Conservation (phyloP, 1,284 basidiomycete genomes). For the Trichosporon coremiiforme region DNA sequence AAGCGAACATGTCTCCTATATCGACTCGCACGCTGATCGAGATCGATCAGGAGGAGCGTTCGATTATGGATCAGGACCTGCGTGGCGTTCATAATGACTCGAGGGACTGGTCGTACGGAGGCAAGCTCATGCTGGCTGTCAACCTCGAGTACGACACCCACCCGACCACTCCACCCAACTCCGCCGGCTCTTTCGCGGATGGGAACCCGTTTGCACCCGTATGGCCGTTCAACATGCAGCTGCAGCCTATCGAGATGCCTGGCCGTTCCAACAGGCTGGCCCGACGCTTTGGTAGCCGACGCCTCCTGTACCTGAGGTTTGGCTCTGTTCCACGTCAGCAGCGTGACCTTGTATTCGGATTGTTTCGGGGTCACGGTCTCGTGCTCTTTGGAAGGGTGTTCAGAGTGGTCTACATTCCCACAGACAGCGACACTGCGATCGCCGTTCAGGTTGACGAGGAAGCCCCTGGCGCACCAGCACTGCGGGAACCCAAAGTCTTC, state of each 20-base stretch:
- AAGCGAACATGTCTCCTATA: not conserved
- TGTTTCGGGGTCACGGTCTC: constrained; percentile 40
- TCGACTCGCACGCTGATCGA: constrained; percentile 27
- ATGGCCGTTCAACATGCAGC: constrained; percentile 25
- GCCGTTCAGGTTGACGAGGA: constrained; percentile 38
- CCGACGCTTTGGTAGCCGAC: constrained; percentile 42
- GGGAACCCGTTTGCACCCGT: constrained; percentile 1
- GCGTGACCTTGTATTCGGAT: constrained; percentile 24
- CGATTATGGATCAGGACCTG: constrained; percentile 26
- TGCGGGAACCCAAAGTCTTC: constrained; percentile 15
- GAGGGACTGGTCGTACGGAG: constrained; percentile 40
- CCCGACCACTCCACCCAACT: not conserved
- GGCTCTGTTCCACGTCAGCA: constrained; percentile 14
- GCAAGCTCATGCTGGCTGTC: constrained; percentile 37
- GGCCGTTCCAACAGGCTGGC: constrained; percentile 45
- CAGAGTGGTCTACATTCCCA: constrained; percentile 37
- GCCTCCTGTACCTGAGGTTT: constrained; percentile 40
- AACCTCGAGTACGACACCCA: constrained; percentile 3
- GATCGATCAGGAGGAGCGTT: constrained; percentile 39
- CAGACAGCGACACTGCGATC: constrained; percentile 38
- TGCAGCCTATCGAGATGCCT: constrained; percentile 37
- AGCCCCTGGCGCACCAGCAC: not conserved
- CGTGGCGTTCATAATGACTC: constrained; percentile 27
- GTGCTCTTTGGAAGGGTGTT: constrained; percentile 43
- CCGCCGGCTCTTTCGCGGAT: not conserved